Conservation (phyloP, 495 filamentous ascomycete species). For the Aspergillus diversus region DNA sequence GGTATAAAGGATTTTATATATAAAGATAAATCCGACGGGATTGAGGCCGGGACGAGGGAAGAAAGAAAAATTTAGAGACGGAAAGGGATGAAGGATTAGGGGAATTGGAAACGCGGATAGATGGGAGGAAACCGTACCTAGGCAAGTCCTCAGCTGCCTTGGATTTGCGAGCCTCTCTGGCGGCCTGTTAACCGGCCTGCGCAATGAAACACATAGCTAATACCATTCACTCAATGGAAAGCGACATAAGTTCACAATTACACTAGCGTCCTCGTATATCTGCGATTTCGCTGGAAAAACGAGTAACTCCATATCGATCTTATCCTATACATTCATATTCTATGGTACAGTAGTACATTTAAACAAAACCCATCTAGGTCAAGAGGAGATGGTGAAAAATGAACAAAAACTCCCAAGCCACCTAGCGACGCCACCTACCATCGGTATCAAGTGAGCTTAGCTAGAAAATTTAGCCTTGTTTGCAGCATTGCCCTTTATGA, state of each 20-base stretch:
- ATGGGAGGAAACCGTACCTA: background rate
- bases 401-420: background rate
- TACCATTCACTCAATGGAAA: background rate
- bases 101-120: background rate
- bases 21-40: conserved; percentile 5
- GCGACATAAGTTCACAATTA: background rate
- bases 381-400: conserved; percentile 10
- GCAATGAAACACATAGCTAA: background rate
- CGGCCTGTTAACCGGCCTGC: conserved; percentile 12
- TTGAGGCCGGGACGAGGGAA: background rate
- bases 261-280: background rate
- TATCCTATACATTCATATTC: conserved; percentile 33
- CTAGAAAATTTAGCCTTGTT: conserved; percentile 23
- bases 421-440: background rate
- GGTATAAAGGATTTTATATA: conserved; percentile 17
- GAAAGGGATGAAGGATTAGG: background rate
- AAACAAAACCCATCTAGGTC: conserved; percentile 33
- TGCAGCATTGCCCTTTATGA: conserved; percentile 32
- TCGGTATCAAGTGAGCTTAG: conserved; percentile 4
- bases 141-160: background rate
- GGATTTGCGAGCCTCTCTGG: conserved; percentile 10
- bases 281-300: background rate
- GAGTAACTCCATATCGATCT: background rate
- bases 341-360: conserved; percentile 46
- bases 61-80: background rate